These are phyloP conservation scores for Myxozyma mucilagina DNA, from an alignment of 805 yeast genomes.

Conservation along the genomic window DNA sequence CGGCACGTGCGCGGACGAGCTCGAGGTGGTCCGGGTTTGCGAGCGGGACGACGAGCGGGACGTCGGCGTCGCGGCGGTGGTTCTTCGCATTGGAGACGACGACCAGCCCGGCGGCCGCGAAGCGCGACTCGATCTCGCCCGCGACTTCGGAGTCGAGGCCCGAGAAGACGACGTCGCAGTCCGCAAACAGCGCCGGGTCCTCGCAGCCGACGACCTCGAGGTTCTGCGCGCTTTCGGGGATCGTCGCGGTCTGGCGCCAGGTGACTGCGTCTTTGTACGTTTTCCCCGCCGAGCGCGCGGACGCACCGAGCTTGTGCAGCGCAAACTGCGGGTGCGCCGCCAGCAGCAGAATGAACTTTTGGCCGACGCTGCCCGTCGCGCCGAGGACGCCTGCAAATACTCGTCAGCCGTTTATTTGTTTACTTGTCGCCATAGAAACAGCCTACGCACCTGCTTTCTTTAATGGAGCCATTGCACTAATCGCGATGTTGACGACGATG, in stretches of 20 bases:
- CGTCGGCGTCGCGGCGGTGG: conserved; percentile 82
- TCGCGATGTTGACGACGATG: too few species aligned
- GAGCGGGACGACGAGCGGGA: conserved; percentile 93
- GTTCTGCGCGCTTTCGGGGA: conserved; percentile 67
- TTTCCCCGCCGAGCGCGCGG: conserved; percentile 91
- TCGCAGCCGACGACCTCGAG: conserved; percentile 76
- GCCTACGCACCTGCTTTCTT: too few species aligned
- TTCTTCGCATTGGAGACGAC: conserved; percentile 95
- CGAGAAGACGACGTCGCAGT: conserved; percentile 91
- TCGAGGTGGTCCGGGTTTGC: conserved; percentile 89
- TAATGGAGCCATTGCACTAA: too few species aligned
- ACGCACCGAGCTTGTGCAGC: conserved; percentile 84
- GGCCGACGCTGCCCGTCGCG: conserved; percentile 98
- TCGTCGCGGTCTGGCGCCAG: conserved; percentile 88
- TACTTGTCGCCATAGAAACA: too few species aligned
- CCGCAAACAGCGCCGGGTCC: conserved; percentile 70
- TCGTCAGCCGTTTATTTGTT: not conserved
- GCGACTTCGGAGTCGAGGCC: conserved; percentile 93
- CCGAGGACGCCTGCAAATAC: conserved; percentile 76
- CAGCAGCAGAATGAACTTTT: conserved; percentile 82
- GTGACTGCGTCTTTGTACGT: conserved; percentile 78
- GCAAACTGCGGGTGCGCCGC: conserved; percentile 89
- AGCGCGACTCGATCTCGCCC: conserved; percentile 85
- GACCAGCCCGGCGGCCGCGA: conserved; percentile 75
- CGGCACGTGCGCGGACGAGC: conserved; percentile 57